Conservation (phyloP, 805 yeast species). For the Zygosaccharomyces rouxii region DNA sequence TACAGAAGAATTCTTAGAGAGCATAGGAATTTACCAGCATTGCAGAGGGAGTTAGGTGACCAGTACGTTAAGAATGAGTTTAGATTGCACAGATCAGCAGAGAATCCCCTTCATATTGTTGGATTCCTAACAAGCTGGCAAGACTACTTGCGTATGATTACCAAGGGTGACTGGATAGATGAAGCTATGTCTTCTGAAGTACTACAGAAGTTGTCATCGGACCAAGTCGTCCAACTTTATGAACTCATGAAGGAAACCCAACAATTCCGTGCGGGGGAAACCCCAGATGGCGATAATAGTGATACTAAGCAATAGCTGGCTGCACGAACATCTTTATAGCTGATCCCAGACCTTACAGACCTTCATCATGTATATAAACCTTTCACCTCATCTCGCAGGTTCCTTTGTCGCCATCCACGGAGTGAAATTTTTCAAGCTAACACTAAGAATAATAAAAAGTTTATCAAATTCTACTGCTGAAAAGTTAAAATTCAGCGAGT, state of each 20-base stretch:
- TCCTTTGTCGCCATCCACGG: constrained; percentile 2
- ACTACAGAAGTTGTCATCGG: constrained; percentile 81
- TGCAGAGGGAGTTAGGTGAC: constrained; percentile 79
- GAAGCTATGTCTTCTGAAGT: constrained; percentile 58
- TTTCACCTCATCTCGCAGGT: background rate
- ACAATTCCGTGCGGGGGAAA: constrained; percentile 18
- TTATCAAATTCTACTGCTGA: background rate
- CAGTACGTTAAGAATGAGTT: constrained; percentile 86
- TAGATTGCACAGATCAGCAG: constrained; percentile 71
- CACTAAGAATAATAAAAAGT: background rate
- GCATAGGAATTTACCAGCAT: constrained; percentile 61
- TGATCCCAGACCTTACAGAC: background rate
- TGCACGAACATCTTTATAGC: background rate
- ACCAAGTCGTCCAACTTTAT: constrained; percentile 78
- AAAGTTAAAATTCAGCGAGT: background rate
- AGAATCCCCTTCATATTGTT: constrained; percentile 88
- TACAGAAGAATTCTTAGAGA: constrained; percentile 81
- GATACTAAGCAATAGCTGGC: background rate
- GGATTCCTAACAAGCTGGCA: constrained; percentile 97
- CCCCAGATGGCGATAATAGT: background rate
- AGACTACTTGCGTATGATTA: constrained; percentile 60
- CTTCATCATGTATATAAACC: background rate
- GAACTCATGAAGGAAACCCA: constrained; percentile 75
- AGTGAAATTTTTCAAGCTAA: constrained; percentile 6
- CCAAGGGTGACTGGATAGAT: constrained; percentile 60